Base-by-base conservation (phyloP, 305 asterid species). In the Plantago coronopus region DNA sequence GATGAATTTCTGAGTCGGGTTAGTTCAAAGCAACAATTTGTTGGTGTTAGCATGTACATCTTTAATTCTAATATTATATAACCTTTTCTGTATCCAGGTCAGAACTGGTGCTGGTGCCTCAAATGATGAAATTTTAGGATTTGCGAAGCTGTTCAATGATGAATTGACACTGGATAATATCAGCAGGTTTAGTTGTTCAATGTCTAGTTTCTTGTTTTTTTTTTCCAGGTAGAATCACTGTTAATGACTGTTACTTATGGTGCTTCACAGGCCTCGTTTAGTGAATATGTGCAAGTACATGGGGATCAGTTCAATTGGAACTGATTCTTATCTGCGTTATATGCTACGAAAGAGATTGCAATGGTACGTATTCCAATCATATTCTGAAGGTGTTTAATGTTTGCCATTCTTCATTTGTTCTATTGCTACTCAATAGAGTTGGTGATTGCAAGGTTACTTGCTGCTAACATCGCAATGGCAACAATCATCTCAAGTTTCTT, bases 251-350 rank as follows among this genome's bases (percentile, higher is more conserved):
- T 27, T 27, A 27, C 31, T 27, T 27, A 31, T 31, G 38, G 38
- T 31, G 38, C 38, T 72, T 71, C 76, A 83, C 85, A 91, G 98
- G 72, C 89, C 98, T 68, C 91, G 97, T 44, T 63, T 91, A 78
- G 78, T 91, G 87, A 91, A 85, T 61, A 88, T 91, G 98, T 91
- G 98, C 91, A 91, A 91, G 73, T 91, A 86, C 74, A 91, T 91
- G 98, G 95, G 94, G 64, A 86, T 91, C 76, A 72, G 61, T 19
- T 73, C 95, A 49, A 82, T 72, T 20, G 95, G 96, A 34, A 91
- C 97, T 9, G 97, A 91, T 76, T 83, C 97, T 48, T 91, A 88
- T 79, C 82, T 91, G 37, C 87, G 98, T 11, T 88, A 74, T 77
- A 91, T 88, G 96, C 94, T 91, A 64, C 89, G 98, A 17, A 83